Percentiles rank a stretch among this genome's conserved stretches.
Conservation (phyloP, 148 eudicot genomes). For the Rhododendron vialii region DNA sequence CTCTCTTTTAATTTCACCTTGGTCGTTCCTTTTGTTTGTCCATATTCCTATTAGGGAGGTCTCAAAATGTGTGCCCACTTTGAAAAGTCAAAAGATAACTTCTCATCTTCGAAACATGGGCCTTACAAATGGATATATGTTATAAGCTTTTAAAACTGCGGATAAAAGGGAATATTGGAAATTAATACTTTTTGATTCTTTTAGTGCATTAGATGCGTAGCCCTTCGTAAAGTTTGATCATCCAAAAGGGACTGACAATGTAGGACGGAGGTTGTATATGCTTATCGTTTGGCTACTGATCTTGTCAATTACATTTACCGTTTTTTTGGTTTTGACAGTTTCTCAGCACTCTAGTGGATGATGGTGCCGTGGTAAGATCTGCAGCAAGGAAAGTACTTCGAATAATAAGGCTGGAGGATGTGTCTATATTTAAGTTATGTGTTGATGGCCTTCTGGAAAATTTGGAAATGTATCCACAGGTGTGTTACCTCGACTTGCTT, state of each 20-base stretch:
- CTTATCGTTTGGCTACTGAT: background rate
- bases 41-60: background rate
- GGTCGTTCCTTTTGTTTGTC: background rate
- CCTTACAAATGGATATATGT: background rate
- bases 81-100: background rate
- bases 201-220: background rate
- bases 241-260: background rate
- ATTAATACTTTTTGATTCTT: background rate
- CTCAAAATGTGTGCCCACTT: background rate
- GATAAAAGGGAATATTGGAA: background rate
- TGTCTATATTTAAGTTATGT: conserved; percentile 44
- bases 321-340: conserved; percentile 43
- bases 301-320: background rate
- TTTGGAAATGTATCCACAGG: conserved; percentile 74
- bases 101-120: background rate
- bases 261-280: background rate
- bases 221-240: background rate
- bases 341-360: conserved; percentile 59
- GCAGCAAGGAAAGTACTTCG: conserved; percentile 53
- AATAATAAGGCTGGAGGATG: conserved; percentile 35
- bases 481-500: conserved; percentile 12
- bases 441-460: conserved; percentile 50
- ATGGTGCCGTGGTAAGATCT: conserved; percentile 44
- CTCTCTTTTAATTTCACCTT: background rate
- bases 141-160: background rate